These are phyloP conservation scores for Cutaneotrichosporon mucoides DNA, from an alignment of 1,284 basidiomycete species.

Conservation along the genomic window DNA sequence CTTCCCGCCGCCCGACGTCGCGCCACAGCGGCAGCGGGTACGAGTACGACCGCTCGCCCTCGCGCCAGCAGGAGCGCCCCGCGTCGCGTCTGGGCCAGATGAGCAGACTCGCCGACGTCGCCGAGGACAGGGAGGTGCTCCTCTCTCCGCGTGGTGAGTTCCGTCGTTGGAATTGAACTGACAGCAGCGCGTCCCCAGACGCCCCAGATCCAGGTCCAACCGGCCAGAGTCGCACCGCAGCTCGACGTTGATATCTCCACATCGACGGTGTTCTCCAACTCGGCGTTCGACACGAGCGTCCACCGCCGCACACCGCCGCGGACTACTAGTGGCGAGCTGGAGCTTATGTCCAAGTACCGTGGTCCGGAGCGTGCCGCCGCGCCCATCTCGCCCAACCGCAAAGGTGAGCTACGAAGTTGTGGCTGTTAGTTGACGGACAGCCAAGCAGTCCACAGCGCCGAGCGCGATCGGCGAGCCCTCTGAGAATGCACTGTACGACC, in stretches of 20 bases:
- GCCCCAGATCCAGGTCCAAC: neutral
- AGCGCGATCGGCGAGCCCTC: constrained; percentile 20
- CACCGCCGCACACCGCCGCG: neutral
- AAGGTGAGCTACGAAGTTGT: too few species aligned
- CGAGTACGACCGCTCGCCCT: neutral
- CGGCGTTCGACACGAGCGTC: neutral
- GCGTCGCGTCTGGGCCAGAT: neutral
- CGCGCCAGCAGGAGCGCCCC: too few species aligned
- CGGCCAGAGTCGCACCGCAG: constrained; percentile 3
- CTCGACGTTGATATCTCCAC: constrained; percentile 13
- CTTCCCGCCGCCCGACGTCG: neutral
- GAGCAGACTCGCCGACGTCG: neutral
- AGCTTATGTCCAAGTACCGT: constrained; percentile 3
- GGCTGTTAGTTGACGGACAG: constrained; percentile 1
- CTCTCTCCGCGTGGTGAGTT: neutral
- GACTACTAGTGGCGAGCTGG: neutral
- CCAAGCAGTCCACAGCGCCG: constrained; percentile 20
- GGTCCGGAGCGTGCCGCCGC: neutral
- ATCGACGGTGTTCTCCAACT: neutral
- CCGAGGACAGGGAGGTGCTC: neutral
- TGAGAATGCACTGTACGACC: constrained; percentile 30
- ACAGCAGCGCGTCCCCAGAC: neutral
- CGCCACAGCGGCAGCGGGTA: too few species aligned
- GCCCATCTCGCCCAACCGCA: constrained; percentile 1
- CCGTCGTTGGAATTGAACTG: neutral